Evolutionary conservation across 495 filamentous ascomycete species (phyloP).

Genomic region (Penicillium goetzii): DNA sequence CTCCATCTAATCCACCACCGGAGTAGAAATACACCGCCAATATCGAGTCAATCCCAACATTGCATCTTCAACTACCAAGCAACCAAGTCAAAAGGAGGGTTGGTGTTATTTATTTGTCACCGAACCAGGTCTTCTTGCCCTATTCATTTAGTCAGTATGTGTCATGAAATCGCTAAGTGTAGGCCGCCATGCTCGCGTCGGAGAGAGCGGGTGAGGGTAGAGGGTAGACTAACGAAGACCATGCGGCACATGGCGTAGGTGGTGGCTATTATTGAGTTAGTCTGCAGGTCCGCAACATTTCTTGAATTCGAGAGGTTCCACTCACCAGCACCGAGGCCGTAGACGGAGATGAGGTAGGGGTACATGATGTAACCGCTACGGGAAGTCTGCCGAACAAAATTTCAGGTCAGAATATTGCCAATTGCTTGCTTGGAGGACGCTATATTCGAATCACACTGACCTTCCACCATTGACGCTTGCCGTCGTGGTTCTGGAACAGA

Average conservation of each 20-base stretch:
- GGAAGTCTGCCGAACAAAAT: constrained; percentile 50
- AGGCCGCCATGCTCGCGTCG: constrained; percentile 7
- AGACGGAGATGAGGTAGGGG: constrained; percentile 75
- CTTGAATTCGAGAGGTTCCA: constrained; percentile 44
- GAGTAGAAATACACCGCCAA: constrained; percentile 50
- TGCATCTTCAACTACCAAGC: constrained; percentile 16
- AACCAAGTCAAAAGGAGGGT: constrained; percentile 8
- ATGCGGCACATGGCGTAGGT: constrained; percentile 62
- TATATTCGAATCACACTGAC: constrained; percentile 55
- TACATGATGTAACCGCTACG: constrained; percentile 68
- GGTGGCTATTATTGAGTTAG: constrained; percentile 47
- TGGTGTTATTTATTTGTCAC: constrained; percentile 58
- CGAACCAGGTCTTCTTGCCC: constrained; percentile 90
- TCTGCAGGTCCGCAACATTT: constrained; percentile 12
- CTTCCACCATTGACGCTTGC: constrained; percentile 84
- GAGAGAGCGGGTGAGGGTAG: background rate
- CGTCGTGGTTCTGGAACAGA: constrained; percentile 79
- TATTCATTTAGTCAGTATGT: constrained; percentile 42
- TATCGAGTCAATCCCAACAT: constrained; percentile 23
- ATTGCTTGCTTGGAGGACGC: constrained; percentile 6
- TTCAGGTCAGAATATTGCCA: constrained; percentile 20
- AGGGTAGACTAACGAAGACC: constrained; percentile 52
- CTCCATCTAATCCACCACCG: constrained; percentile 36
- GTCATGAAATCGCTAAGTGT: background rate
- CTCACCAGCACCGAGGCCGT: constrained; percentile 56